A percentile compares a stretch with the other conserved stretches of the same genome.
Evolutionary conservation across 2,329 filamentous ascomycete species (phyloP).

Genomic region (Cercospora canescens): DNA sequence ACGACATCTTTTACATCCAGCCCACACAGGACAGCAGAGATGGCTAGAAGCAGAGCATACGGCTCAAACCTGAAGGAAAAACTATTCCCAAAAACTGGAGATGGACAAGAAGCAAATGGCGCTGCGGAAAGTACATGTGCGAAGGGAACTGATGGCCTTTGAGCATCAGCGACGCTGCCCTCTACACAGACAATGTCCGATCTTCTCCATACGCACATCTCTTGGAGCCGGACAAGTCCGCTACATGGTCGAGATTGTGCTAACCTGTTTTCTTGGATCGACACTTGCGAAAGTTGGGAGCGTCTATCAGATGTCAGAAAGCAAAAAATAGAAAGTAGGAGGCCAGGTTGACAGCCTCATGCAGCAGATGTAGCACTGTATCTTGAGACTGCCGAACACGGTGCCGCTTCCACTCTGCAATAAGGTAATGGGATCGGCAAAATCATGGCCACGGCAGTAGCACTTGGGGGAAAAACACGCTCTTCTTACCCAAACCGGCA

Average conservation of each 20-base stretch:
- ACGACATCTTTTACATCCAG: too few species aligned
- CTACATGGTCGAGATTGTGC: too few species aligned
- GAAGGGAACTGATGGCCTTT: neutral
- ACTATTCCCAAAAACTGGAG: neutral
- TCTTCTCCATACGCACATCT: too few species aligned
- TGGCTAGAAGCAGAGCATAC: neutral
- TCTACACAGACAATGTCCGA: neutral
- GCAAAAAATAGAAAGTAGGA: too few species aligned
- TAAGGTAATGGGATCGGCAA: neutral
- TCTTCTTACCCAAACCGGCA: neutral
- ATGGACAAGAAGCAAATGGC: neutral
- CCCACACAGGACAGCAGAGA: neutral
- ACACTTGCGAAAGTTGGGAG: too few species aligned
- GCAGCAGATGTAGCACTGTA: too few species aligned
- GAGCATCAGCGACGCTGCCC: neutral
- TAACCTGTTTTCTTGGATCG: too few species aligned
- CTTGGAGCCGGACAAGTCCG: too few species aligned
- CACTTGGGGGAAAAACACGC: neutral
- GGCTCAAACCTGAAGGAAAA: too few species aligned
- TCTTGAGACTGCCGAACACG: neutral
- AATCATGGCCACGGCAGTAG: neutral
- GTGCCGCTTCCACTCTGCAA: neutral
- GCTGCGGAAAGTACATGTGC: neutral
- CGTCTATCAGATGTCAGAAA: too few species aligned
- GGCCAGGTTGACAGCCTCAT: too few species aligned